phyloP scores from a whole-genome alignment of 805 yeast genomes.

The Peterozyma toletana region DNA sequence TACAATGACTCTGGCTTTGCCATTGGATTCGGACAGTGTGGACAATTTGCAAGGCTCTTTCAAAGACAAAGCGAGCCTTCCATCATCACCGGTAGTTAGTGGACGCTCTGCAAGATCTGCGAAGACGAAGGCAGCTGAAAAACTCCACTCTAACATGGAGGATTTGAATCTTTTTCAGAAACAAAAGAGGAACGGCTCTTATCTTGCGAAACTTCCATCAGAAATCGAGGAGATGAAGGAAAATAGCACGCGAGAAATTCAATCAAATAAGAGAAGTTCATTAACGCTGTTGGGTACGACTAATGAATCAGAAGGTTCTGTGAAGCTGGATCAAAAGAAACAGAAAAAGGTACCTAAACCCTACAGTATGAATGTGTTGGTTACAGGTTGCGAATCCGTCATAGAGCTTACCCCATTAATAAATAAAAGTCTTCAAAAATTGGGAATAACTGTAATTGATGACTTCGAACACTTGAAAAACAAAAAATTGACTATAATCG shows the following conservation, averaged over 20 bases:
- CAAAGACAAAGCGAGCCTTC: background rate
- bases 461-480: slow-evolving; percentile 22
- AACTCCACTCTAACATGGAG: slow-evolving; percentile 61
- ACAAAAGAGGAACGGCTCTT: slow-evolving; percentile 34
- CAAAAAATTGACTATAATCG: slow-evolving; percentile 47
- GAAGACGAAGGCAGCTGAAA: slow-evolving; percentile 55
- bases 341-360: slow-evolving; percentile 15
- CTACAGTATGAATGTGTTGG: slow-evolving; percentile 38
- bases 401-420: slow-evolving; percentile 32
- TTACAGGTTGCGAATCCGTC: slow-evolving; percentile 59
- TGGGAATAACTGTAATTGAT: slow-evolving; percentile 49
- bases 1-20: background rate
- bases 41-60: slow-evolving; percentile 17
- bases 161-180: slow-evolving; percentile 60
- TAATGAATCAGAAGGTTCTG: slow-evolving; percentile 6
- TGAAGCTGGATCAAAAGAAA: slow-evolving; percentile 13
- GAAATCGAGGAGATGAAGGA: slow-evolving; percentile 26
- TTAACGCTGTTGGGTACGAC: slow-evolving; percentile 6
- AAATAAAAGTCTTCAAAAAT: slow-evolving; percentile 27
- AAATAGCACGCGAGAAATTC: slow-evolving; percentile 4
- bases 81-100: background rate
- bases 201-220: slow-evolving; percentile 29
- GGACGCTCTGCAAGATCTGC: slow-evolving; percentile 39
- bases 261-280: slow-evolving; percentile 13
- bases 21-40: slow-evolving; percentile 8